A percentile compares a stretch with the other conserved stretches of the same genome.
These are phyloP conservation scores for Xylariaceae sp. DNA, from an alignment of 2,329 filamentous ascomycete species.

Conservation along the genomic window DNA sequence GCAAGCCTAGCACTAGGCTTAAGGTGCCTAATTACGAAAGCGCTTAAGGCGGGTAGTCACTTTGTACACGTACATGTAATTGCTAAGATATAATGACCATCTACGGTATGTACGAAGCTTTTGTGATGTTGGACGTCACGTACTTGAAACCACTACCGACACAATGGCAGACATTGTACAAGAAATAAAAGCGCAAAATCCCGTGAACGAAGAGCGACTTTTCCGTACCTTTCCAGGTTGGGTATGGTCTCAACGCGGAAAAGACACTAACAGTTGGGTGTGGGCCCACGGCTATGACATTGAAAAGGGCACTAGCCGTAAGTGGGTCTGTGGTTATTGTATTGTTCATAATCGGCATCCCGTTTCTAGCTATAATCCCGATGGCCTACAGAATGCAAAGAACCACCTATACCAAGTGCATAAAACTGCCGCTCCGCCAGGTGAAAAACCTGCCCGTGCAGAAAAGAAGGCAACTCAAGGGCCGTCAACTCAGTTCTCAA, in stretches of 20 bases:
- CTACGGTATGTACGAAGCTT: no score
- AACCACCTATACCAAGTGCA: not conserved
- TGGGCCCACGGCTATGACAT: not conserved
- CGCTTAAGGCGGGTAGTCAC: no score
- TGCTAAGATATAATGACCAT: no score
- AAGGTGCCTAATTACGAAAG: no score
- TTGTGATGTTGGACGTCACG: no score
- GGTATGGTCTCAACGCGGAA: not conserved
- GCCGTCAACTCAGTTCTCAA: not conserved
- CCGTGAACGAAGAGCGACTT: not conserved
- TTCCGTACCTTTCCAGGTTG: not conserved
- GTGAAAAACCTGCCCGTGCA: not conserved
- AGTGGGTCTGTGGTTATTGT: not conserved
- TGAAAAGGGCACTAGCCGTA: conserved; percentile 12
- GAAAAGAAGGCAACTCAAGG: not conserved
- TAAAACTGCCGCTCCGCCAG: not conserved
- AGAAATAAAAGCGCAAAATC: no score
- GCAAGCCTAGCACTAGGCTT: no score
- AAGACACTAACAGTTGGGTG: not conserved
- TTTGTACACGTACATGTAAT: no score
- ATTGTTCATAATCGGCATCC: not conserved
- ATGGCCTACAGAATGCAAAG: not conserved
- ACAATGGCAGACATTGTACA: no score
- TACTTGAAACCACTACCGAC: no score
- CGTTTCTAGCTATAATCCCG: not conserved